phyloP scores from a whole-genome alignment of 2,329 filamentous ascomycete species.

The Xylaria sp. region DNA sequence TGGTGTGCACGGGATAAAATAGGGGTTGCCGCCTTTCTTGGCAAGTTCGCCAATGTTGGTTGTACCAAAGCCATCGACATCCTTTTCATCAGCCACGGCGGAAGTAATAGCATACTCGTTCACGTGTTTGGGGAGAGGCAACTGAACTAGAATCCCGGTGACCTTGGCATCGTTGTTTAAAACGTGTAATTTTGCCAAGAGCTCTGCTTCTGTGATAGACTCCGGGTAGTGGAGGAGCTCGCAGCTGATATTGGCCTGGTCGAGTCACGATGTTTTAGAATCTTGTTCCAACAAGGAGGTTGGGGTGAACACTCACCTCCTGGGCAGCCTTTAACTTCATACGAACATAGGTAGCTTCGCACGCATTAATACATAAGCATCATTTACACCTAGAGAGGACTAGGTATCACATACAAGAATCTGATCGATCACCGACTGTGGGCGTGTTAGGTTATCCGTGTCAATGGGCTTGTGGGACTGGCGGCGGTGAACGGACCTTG shows the following conservation, averaged over 20 bases:
- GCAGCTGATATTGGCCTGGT: conserved; percentile 89
- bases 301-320: conserved; percentile 69
- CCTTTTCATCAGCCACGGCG: conserved; percentile 90
- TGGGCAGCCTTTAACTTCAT: conserved; percentile 99
- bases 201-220: conserved; percentile 82
- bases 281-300: not conserved
- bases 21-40: conserved; percentile 89
- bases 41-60: conserved; percentile 96
- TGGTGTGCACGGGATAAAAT: conserved; percentile 94
- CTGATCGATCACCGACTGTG: conserved; percentile 88
- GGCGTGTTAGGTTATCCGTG: conserved; percentile 31
- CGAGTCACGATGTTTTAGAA: conserved; percentile 40
- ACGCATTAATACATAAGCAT: conserved; percentile 49
- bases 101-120: conserved; percentile 92
- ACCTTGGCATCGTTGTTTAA: conserved; percentile 89
- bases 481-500: conserved; percentile 72
- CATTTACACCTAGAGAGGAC: conserved; percentile 34
- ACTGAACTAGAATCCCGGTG: conserved; percentile 92
- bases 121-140: conserved; percentile 89
- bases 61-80: conserved; percentile 96
- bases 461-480: conserved; percentile 31
- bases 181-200: conserved; percentile 81
- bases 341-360: conserved; percentile 91
- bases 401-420: conserved; percentile 76
- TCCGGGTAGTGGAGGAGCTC: conserved; percentile 86